Evolutionary conservation across 2,329 filamentous ascomycete genomes (phyloP), one percentile per base, ranked within the genome.

Genomic region (Ascochyta clinopodiicola): DNA sequence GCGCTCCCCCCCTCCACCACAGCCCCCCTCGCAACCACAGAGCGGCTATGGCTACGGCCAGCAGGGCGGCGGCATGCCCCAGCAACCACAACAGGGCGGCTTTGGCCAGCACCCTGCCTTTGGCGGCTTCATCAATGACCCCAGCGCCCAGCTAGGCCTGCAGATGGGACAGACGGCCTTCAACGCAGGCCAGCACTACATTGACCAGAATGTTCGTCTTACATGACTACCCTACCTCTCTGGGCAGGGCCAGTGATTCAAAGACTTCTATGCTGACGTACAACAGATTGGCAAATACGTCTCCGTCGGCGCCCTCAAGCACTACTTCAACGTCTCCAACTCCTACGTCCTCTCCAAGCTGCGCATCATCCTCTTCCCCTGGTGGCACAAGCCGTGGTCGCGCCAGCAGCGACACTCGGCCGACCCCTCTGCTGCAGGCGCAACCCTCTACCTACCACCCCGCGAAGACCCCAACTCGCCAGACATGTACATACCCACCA

Each of bases 281-380:
- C 17, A 47, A 22, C 68, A 90, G 88, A 81, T 91, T 68, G 89
- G 88, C 68, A 86, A 87, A 76, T 97, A 94, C 79, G 88, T 99
- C 78, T 96, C 93, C 71, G 90, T 98, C 67, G 89, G 90, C 13
- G 91, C 92, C 17, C 84, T 99, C 39, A 99, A 99, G 78, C 95
- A 97, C 79, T 99, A 98, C 84, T 99, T 99, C 82, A 97, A 98
- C 79, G 95, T 99, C 62, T 96, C 93, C 64, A 99, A 99, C 82
- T 90, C 86, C 56, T 99, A 99, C 78, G 95, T 99, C 73, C 83
- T 96, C 73, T 92, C 89, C 79, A 99, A 99, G 79, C 84, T 99
- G 56, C 87, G 89, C 73, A 86, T 99, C 56, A 94, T 99, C 56
- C 87, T 99, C 58, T 96, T 98, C 77, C 95, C 95, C 49, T 99